Conservation (phyloP, 805 yeast species). For the Metschnikowia chrysomelidarum region DNA sequence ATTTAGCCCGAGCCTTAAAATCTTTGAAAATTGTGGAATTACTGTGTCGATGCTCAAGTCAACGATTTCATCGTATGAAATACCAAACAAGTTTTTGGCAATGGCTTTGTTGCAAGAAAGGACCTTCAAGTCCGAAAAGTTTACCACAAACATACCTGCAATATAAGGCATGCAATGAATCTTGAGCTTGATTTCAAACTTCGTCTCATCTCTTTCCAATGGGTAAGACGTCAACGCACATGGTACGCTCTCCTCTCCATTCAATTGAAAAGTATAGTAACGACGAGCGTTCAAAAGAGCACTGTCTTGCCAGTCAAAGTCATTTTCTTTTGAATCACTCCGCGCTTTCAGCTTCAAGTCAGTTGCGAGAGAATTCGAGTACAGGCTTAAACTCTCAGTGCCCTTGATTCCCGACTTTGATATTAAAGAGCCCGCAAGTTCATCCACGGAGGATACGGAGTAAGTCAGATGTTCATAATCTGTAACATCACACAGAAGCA, state of each 20-base stretch:
- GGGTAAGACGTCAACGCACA: conserved; percentile 71
- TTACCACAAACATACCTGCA: conserved; percentile 78
- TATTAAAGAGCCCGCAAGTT: conserved; percentile 37
- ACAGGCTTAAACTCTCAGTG: conserved; percentile 17
- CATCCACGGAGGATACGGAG: conserved; percentile 26
- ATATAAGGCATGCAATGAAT: conserved; percentile 80
- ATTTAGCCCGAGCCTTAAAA: conserved; percentile 41
- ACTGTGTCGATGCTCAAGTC: conserved; percentile 50
- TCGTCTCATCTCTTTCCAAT: conserved; percentile 45
- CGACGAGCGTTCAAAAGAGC: conserved; percentile 51
- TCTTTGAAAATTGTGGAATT: conserved; percentile 59
- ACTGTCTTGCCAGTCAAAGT: conserved; percentile 27
- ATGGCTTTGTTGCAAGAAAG: conserved; percentile 79
- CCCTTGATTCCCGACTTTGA: conserved; percentile 17
- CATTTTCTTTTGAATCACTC: conserved; percentile 7
- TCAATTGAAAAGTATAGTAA: conserved; percentile 56
- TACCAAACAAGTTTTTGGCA: conserved; percentile 75
- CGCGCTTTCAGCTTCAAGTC: conserved; percentile 19
- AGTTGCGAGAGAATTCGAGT: conserved; percentile 28
- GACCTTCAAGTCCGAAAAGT: conserved; percentile 47
- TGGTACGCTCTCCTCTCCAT: conserved; percentile 53
- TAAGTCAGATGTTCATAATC: conserved; percentile 15
- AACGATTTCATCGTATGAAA: conserved; percentile 44
- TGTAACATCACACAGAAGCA: conserved; percentile 15
- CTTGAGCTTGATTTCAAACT: conserved; percentile 51